Evolutionary conservation across 2,329 filamentous ascomycete genomes (phyloP).

Genomic region (Exophiala phaeomuriformis): DNA sequence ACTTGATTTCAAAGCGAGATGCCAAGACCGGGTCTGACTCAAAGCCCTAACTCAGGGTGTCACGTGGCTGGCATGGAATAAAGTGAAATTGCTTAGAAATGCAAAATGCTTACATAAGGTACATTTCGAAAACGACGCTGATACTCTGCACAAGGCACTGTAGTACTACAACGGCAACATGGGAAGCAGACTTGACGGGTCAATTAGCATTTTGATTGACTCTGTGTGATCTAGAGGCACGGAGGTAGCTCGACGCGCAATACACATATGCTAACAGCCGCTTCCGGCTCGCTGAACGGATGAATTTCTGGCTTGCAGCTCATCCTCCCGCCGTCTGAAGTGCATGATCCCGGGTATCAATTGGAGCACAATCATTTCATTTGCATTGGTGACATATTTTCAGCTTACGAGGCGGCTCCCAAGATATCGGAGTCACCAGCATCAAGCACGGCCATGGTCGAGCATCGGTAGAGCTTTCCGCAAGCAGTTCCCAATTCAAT

Average conservation of each 20-base stretch:
- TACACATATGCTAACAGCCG: background rate
- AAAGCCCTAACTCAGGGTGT: background rate
- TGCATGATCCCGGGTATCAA: constrained; percentile 5
- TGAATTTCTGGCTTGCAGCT: background rate
- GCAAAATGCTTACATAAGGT: background rate
- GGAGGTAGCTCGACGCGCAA: background rate
- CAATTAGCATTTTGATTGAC: background rate
- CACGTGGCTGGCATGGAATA: background rate
- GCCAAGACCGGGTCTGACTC: background rate
- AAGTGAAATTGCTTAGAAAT: no score
- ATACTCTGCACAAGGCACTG: no score
- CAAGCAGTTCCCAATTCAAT: constrained; percentile 97
- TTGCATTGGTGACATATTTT: background rate
- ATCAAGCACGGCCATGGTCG: constrained; percentile 93
- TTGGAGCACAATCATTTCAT: background rate
- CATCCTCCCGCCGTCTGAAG: constrained; percentile 1
- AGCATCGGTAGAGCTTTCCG: constrained; percentile 98
- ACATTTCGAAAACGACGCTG: no score
- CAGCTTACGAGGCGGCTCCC: constrained; percentile 40
- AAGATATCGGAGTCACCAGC: constrained; percentile 98
- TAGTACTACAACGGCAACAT: background rate
- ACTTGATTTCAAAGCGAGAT: constrained; percentile 4
- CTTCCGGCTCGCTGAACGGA: background rate
- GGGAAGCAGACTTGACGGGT: no score
- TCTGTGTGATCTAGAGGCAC: background rate